Conservation (phyloP, 148 eudicot species). For the Rhododendron mucronatum region DNA sequence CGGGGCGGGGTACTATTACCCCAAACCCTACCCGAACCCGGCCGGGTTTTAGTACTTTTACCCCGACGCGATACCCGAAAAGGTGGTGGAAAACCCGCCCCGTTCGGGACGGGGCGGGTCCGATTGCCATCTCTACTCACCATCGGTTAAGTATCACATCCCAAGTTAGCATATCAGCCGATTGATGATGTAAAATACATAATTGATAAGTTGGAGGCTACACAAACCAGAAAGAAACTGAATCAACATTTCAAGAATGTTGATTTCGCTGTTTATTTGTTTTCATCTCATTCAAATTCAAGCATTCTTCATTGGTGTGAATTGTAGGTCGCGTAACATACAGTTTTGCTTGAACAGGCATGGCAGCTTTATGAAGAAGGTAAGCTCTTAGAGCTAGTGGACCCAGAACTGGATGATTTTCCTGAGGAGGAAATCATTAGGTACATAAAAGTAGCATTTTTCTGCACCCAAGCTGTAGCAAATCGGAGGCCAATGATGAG, state of each 20-base stretch:
- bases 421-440: constrained; percentile 54
- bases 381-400: constrained; percentile 67
- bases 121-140: background rate
- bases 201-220: background rate
- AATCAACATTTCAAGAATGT: background rate
- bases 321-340: background rate
- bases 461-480: constrained; percentile 83
- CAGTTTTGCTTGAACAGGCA: constrained; percentile 38
- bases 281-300: background rate
- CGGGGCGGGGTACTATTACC: too few relatives aligned
- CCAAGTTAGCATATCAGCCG: background rate
- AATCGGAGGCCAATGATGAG: constrained; percentile 78
- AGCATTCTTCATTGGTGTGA: background rate
- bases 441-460: constrained; percentile 77
- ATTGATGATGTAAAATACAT: background rate
- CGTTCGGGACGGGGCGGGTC: too few relatives aligned
- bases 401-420: constrained; percentile 54
- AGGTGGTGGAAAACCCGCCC: too few relatives aligned
- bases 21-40: too few relatives aligned
- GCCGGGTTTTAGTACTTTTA: too few relatives aligned
- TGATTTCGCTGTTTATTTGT: background rate
- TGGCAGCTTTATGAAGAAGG: constrained; percentile 80
- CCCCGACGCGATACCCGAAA: too few relatives aligned
- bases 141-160: background rate
- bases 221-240: background rate